Conservation (phyloP, 306 rosid genomes). For the Prunus mume region DNA sequence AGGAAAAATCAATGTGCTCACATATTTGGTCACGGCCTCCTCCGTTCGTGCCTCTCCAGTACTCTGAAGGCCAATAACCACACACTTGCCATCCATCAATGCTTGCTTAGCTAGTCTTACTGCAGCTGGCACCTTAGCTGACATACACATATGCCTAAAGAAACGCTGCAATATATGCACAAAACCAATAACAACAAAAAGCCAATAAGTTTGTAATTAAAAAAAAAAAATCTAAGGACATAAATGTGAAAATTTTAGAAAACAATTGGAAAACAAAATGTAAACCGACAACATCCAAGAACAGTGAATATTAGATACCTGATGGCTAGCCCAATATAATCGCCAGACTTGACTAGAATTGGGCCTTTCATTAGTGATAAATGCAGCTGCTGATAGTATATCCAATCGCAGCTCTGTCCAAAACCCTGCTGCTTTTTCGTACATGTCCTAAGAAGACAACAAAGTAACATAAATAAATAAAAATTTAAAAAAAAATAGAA, state of each 20-base stretch:
- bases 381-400: constrained; percentile 67
- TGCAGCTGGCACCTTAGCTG: constrained; percentile 97
- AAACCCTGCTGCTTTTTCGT: constrained; percentile 84
- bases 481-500: not conserved
- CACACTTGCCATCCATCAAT: constrained; percentile 69
- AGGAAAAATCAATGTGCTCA: constrained; percentile 42
- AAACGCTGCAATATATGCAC: constrained; percentile 72
- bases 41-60: constrained; percentile 99
- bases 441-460: constrained; percentile 62
- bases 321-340: constrained; percentile 98
- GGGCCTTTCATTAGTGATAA: constrained; percentile 67
- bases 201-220: not conserved
- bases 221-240: not conserved
- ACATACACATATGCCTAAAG: constrained; percentile 97
- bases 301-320: constrained; percentile 42
- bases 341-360: constrained; percentile 90
- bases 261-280: not conserved
- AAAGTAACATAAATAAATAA: not conserved
- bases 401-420: constrained; percentile 91
- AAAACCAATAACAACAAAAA: constrained; percentile 21
- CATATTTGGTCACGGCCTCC: constrained; percentile 98
- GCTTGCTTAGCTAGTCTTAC: constrained; percentile 91
- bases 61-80: constrained; percentile 98
- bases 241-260: not conserved
- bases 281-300: not conserved